Percentiles rank a stretch among this genome's conserved stretches.
Conservation (phyloP, 306 rosid species). For the Psophocarpus tetragonolobus region DNA sequence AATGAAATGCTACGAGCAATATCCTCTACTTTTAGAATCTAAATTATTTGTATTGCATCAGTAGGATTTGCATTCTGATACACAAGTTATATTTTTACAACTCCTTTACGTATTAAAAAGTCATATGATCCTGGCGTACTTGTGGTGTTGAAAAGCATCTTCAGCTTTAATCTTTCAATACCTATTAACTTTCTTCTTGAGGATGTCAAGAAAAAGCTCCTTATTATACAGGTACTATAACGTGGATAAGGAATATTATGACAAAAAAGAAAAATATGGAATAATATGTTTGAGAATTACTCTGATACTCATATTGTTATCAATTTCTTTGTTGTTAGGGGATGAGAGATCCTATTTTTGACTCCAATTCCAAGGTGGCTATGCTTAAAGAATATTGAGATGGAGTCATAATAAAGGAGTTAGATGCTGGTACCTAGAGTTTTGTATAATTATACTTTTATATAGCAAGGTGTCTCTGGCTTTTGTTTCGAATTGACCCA, state of each 20-base stretch:
- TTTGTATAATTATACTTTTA: not conserved
- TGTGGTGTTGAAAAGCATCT: conserved; percentile 75
- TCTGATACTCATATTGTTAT: not conserved
- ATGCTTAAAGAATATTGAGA: conserved; percentile 73
- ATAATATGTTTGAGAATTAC: not conserved
- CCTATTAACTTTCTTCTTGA: conserved; percentile 78
- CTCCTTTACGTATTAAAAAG: conserved; percentile 61
- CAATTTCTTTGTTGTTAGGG: conserved; percentile 50
- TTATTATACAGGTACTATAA: conserved; percentile 73
- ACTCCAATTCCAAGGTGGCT: conserved; percentile 63
- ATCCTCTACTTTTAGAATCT: conserved; percentile 47
- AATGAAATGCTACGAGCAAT: conserved; percentile 89
- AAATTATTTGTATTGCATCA: not conserved
- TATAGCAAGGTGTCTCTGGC: not conserved
- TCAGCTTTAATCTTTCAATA: conserved; percentile 74
- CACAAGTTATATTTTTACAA: not conserved
- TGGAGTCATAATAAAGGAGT: conserved; percentile 63
- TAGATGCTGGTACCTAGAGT: conserved; percentile 71
- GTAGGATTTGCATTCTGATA: conserved; percentile 14
- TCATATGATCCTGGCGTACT: conserved; percentile 84
- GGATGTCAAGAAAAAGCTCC: conserved; percentile 61
- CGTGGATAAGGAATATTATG: not conserved
- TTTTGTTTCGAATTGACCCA: conserved; percentile 16
- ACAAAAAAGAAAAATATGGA: not conserved
- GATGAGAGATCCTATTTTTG: conserved; percentile 85